Evolutionary conservation across 371 early-diverging fungal species (phyloP), one percentile per base, ranked within the genome.

Genomic region (Mucor indicus): DNA sequence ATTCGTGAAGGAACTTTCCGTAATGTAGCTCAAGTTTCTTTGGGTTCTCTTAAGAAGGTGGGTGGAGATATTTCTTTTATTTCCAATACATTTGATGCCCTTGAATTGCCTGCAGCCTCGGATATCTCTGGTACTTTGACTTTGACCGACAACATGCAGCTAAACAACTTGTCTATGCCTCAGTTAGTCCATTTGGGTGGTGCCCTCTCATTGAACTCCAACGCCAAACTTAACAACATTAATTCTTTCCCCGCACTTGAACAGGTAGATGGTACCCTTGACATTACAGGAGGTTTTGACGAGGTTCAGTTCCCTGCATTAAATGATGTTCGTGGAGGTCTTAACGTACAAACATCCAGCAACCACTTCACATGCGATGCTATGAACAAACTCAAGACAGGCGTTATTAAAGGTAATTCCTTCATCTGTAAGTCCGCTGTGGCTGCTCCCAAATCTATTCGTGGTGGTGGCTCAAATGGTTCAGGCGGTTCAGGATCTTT

Each of bases 201-300:
- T 27, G 79, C 82, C 3, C 58, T 81, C 9, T 55, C 69, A 17
- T 60, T 81, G 7, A 65, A 63, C 47, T 69, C 73, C 44, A 81
- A 81, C 43, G 65, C 57, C 0, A 53, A 63, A 1, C 45, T 81
- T 21, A 41, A 31, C 6, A 40, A 44, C 9, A 57, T 81, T 9
- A 57, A 57, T 35, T 73, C 80, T 3, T 79, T 81, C 43, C 46
- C 64, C 3, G 56, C 63, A 19, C 63, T 79, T 25, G 69, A 72
- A 43, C 66, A 77, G 30, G 72, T 81, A 11, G 67, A 63, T 3
- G 82, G 82, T 11, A 64, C 75, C 1, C 19, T 81, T n/a, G 75
- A 79, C 48, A 60, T 79, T 19, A 67, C 69, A 2, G 80, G 80
- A 6, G 63, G 63, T 1, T 75, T 81, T 54, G 62, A 68, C 24